These are phyloP conservation scores for Aspergillus japonicus DNA, from an alignment of 2,329 filamentous ascomycete species.

Conservation along the genomic window DNA sequence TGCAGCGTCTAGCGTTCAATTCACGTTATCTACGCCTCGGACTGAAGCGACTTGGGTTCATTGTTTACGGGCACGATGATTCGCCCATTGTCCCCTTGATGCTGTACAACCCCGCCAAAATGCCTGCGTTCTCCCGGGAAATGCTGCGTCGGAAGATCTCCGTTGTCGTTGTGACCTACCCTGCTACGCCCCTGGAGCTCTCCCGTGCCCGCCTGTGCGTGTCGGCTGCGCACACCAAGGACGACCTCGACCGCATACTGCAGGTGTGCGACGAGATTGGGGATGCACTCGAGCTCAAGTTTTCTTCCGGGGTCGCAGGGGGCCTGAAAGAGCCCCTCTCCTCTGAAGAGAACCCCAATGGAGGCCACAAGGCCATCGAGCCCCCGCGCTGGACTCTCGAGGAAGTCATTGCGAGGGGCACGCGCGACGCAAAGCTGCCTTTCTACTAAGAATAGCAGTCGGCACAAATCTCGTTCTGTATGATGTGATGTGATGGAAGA, in stretches of 20 bases:
- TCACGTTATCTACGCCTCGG: conserved; percentile 90
- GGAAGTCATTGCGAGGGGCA: conserved; percentile 68
- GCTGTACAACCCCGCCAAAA: conserved; percentile 93
- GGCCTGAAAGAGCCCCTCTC: conserved; percentile 69
- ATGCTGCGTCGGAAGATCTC: conserved; percentile 97
- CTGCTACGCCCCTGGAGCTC: conserved; percentile 87
- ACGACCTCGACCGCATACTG: conserved; percentile 84
- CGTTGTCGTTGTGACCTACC: conserved; percentile 92
- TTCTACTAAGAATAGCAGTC: conserved; percentile 53
- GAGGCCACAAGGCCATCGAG: conserved; percentile 49
- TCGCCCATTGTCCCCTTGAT: conserved; percentile 91
- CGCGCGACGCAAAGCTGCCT: conserved; percentile 68
- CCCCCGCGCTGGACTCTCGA: conserved; percentile 78
- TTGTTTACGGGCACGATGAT: conserved; percentile 93
- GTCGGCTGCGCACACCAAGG: conserved; percentile 91
- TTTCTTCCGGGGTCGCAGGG: conserved; percentile 85
- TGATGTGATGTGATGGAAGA: conserved; percentile 1
- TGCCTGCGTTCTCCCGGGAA: conserved; percentile 93
- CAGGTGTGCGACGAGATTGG: conserved; percentile 89
- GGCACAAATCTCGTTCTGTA: neutral
- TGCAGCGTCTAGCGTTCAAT: conserved; percentile 94
- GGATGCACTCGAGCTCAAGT: conserved; percentile 85
- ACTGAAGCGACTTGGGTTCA: conserved; percentile 88
- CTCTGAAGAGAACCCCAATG: conserved; percentile 4
- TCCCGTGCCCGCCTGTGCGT: conserved; percentile 92